Base-by-base conservation (phyloP, 768 basidiomycete species). In the Tephrocybe sp. region DNA sequence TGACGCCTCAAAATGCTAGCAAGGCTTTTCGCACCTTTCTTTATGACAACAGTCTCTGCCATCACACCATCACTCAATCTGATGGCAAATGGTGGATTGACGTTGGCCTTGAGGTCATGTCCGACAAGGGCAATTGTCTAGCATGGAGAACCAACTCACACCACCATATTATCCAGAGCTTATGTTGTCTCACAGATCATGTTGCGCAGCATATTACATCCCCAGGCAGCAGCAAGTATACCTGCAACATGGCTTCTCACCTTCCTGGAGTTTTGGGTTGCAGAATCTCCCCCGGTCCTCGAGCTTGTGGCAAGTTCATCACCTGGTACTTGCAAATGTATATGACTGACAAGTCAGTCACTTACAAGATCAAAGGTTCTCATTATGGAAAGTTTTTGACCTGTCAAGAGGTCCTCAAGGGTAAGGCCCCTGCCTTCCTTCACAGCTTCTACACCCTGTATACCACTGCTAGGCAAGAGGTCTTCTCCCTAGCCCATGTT, bases 131-230 rank as follows among this genome's bases (percentile, higher is more conserved):
- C 2, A n/a, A 59, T 1, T 71, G 66, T 30, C 55, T 72, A 1
- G 58, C 60, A 4, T 71, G 70, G 70, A 42, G 58, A n/a, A 67
- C 69, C 0, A 60, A 65, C 37, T 44, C 61, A 0, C 69, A 72
- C 39, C 32, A 18, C 37, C 48, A 53, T 7, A 21, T 68, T 5
- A 58, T 67, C 15, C 23, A 55, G 15, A 15, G 59, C 0, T 34
- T 62, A 4, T 47, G 59, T 2, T 7, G 44, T 0, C 53, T 71
- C 20, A 8, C 23, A 1, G 45, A 57, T 1, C 5, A n/a, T 10
- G 23, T 54, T 3, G 65, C 68, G 0, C 1, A 42, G 14, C 47
- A 57, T 0, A 59, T 71, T 9, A 68, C 65, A 2, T 20, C 20
- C 3, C 30, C 58, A 0, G 54, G 59, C 0, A 66, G 65, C 30